Conservation (phyloP, 768 basidiomycete species). For the Imleria badia region DNA sequence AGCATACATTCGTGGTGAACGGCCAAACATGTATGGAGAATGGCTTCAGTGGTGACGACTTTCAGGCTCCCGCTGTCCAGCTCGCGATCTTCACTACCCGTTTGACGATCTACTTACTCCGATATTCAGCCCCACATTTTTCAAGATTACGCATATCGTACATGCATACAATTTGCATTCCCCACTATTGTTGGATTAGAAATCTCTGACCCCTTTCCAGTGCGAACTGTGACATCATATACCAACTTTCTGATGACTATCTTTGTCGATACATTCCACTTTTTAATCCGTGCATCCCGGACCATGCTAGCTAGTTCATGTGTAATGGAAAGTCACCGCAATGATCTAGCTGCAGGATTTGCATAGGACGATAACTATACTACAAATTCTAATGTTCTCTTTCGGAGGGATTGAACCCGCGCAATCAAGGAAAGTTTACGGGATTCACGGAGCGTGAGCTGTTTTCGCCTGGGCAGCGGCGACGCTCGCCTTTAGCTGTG, state of each 20-base stretch:
- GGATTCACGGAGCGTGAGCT: conserved; percentile 14
- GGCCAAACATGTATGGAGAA: conserved; percentile 96
- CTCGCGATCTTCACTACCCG: conserved; percentile 10
- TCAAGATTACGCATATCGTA: conserved; percentile 28
- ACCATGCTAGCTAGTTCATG: conserved; percentile 18
- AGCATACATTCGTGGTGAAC: conserved; percentile 85
- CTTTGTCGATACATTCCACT: conserved; percentile 24
- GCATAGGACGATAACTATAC: conserved; percentile 27
- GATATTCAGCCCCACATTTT: conserved; percentile 28
- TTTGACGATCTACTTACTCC: conserved; percentile 30
- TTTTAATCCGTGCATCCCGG: conserved; percentile 19
- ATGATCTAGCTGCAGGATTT: conserved; percentile 16
- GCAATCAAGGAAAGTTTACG: neutral
- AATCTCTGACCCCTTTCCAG: conserved; percentile 20
- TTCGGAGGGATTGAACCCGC: neutral
- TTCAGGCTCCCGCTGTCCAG: conserved; percentile 1
- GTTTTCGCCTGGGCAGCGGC: conserved; percentile 60
- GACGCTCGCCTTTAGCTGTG: conserved; percentile 66
- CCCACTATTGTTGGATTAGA: conserved; percentile 33
- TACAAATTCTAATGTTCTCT: conserved; percentile 25
- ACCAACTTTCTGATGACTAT: conserved; percentile 29
- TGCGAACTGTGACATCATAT: conserved; percentile 30
- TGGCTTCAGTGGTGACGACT: conserved; percentile 51
- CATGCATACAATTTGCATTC: conserved; percentile 28
- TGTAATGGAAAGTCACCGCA: conserved; percentile 2